These are phyloP conservation scores for Penicillium fimorum DNA, from an alignment of 495 filamentous ascomycete genomes.

Conservation along the genomic window DNA sequence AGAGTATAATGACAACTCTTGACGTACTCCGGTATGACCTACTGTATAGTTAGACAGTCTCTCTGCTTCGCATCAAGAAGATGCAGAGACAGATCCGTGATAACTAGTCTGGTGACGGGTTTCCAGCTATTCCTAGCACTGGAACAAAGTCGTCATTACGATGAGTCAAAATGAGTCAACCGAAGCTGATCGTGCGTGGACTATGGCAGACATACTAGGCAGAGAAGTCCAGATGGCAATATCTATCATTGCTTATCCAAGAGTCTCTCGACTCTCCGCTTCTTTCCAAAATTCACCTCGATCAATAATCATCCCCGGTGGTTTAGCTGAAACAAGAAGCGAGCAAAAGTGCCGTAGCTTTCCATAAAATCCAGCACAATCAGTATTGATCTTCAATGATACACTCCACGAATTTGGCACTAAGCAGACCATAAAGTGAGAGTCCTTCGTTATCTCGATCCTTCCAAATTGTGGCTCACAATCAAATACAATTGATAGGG, in stretches of 20 bases:
- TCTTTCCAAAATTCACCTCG: conserved; percentile 2
- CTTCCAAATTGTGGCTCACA: conserved; percentile 9
- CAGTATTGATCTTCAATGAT: background rate
- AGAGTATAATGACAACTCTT: conserved; percentile 94
- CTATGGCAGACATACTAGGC: too few species aligned
- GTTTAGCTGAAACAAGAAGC: background rate
- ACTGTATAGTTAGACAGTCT: conserved; percentile 91
- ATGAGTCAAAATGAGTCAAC: conserved; percentile 81
- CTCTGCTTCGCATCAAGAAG: conserved; percentile 76
- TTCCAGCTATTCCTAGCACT: conserved; percentile 34
- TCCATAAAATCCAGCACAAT: conserved; percentile 1
- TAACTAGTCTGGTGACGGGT: conserved; percentile 47
- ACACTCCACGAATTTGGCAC: conserved; percentile 8
- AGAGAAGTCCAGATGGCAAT: too few species aligned
- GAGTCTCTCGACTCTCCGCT: background rate
- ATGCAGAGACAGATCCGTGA: conserved; percentile 67
- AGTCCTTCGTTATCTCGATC: background rate
- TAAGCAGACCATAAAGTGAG: conserved; percentile 11
- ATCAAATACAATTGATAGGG: conserved; percentile 3
- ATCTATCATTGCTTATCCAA: too few species aligned
- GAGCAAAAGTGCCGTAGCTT: conserved; percentile 11
- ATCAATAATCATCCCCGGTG: background rate
- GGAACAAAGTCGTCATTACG: too few species aligned
- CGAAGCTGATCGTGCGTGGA: conserved; percentile 88
- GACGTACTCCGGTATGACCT: conserved; percentile 96